Evolutionary conservation across 257 asterid genomes (phyloP).

Genomic region (Solanum verrucosum): DNA sequence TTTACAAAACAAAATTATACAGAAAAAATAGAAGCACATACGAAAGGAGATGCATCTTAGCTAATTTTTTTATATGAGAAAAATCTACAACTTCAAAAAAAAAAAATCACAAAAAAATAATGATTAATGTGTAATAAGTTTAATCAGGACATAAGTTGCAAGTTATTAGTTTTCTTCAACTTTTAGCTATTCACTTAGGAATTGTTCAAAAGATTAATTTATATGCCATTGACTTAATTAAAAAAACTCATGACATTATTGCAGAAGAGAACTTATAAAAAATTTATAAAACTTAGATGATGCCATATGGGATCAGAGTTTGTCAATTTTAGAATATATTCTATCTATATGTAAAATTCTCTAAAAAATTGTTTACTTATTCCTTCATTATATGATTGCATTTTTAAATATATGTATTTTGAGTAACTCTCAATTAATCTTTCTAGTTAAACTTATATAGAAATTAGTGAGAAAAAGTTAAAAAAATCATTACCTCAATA

Average conservation of each 20-base stretch:
- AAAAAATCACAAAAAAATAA: not conserved
- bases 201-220: not conserved
- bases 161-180: not conserved
- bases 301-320: not conserved
- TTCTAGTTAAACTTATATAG: not conserved
- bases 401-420: not conserved
- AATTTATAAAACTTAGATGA: not conserved
- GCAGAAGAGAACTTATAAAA: not conserved
- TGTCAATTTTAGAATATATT: not conserved
- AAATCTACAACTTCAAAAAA: not conserved
- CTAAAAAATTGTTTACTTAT: not conserved
- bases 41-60: not conserved
- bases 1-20: not conserved
- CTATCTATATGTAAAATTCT: not conserved
- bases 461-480: not conserved
- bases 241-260: not conserved
- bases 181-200: not conserved
- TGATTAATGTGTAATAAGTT: too few relatives aligned
- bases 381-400: not conserved
- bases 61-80: not conserved
- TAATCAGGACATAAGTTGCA: not conserved
- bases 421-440: not conserved
- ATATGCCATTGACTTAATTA: not conserved
- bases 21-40: not conserved
- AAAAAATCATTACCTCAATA: constrained; percentile 1